These are phyloP conservation scores for Heteromeles arbutifolia DNA, from an alignment of 306 rosid species.

Conservation along the genomic window DNA sequence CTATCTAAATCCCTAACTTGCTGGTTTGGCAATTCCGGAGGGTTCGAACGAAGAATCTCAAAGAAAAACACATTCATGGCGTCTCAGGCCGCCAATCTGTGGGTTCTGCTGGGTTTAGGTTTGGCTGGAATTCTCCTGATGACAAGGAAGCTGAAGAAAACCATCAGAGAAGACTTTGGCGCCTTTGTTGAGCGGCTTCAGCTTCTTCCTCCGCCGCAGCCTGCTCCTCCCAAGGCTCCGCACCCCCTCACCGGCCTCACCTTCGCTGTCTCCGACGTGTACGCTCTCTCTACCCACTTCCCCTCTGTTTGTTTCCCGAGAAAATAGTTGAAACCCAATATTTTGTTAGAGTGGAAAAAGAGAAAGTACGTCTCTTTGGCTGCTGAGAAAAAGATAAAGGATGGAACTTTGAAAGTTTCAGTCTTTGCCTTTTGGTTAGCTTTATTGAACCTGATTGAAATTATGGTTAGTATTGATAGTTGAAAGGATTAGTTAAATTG, in stretches of 20 bases:
- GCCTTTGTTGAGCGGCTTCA: conserved; percentile 66
- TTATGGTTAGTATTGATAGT: background rate
- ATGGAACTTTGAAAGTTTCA: background rate
- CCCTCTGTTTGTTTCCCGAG: background rate
- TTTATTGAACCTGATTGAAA: background rate
- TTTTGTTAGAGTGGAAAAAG: background rate
- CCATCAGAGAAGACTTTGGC: conserved; percentile 67
- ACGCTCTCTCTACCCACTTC: background rate
- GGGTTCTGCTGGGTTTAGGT: conserved; percentile 81
- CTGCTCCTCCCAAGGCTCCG: conserved; percentile 97
- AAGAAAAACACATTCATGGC: conserved; percentile 32
- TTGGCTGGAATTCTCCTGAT: conserved; percentile 72
- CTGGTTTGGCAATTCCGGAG: background rate
- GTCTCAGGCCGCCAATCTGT: conserved; percentile 68
- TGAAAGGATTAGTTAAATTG: background rate
- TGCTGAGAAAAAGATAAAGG: background rate
- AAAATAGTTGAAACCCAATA: background rate
- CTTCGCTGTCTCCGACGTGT: conserved; percentile 89
- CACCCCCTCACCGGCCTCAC: conserved; percentile 82
- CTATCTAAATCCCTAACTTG: background rate
- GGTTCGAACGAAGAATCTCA: background rate
- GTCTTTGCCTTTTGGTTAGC: background rate
- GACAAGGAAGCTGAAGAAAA: conserved; percentile 63
- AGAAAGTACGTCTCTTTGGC: background rate
- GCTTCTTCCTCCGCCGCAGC: conserved; percentile 87